Evolutionary conservation across 176 grass and related monocot genomes (phyloP), one percentile per base, ranked within the genome.

Genomic region (Dactylis glomerata): DNA sequence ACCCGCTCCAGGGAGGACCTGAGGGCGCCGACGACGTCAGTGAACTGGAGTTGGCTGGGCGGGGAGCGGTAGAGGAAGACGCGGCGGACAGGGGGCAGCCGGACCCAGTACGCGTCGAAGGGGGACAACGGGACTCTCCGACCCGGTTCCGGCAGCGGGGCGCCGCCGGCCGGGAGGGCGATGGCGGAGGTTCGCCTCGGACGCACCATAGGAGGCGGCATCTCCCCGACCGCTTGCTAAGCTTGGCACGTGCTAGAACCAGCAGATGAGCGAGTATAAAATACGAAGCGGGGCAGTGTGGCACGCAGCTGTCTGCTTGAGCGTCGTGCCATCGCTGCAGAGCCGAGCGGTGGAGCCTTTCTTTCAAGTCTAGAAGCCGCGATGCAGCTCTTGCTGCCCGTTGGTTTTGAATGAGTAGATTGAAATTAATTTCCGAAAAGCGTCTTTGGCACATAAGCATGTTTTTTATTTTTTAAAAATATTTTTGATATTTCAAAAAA

Each of bases 1-100:
- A 78, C 52, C 8, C 17, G 10, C 1, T 32, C 73, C 2, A 88
- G 86, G n/a, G 74, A 83, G 65, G 75, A 54, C 12, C 33, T 51
- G 55, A 88, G 54, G 1, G 13, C 5, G 14, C 44, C 1, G 24
- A 49, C 75, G 8, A 84, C 32, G 24, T 78, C 75, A 0, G 23
- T 0, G 66, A 88, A 88, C 0, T 30, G 41, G 12, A 40, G 13
- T 5, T 5, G 28, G 7, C 42, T 3, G 1, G 44, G 31, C 38
- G 13, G n/a, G 16, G 40, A 36, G 10, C 47, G 22, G 63, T 70
- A 79, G 65, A 84, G 86, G 51, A 88, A 83, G 75, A 88, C 81
- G 32, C 66, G 81, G 63, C 74, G 42, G 41, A 83, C 40, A 0
- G 74, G 86, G 8, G 81, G 81, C 28, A 88, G 66, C 23, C 40